Evolutionary conservation across 495 filamentous ascomycete genomes (phyloP).

Genomic region (Astrothelium subdiscretum): DNA sequence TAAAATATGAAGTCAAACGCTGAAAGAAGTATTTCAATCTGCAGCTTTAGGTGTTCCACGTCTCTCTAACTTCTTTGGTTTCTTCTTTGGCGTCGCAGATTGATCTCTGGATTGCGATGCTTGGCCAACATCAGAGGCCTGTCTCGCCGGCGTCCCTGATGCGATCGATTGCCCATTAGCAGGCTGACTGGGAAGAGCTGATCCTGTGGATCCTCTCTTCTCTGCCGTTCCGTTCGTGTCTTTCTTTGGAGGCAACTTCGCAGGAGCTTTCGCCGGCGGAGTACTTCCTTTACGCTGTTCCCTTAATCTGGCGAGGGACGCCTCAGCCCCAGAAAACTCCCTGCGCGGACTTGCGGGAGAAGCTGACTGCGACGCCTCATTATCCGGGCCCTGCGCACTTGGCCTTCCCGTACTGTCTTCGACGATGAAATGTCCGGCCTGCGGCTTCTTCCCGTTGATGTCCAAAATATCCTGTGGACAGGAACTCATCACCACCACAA

Average conservation of each 20-base stretch:
- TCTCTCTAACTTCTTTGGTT: neutral
- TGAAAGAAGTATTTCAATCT: neutral
- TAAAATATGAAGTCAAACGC: neutral
- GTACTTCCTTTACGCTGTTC: neutral
- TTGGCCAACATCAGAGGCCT: neutral
- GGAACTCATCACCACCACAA: slow-evolving; percentile 32
- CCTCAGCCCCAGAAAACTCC: neutral
- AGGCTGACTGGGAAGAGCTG: neutral
- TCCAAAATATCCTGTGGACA: slow-evolving; percentile 29
- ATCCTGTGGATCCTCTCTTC: neutral
- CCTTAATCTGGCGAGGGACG: neutral
- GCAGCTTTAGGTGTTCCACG: neutral
- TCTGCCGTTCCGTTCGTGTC: neutral
- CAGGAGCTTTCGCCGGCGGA: neutral
- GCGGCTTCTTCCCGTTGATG: slow-evolving; percentile 26
- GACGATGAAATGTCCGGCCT: slow-evolving; percentile 28
- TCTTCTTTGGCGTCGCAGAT: neutral
- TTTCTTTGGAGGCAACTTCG: neutral
- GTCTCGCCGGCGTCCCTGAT: neutral
- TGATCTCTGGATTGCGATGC: neutral
- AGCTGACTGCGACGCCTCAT: neutral
- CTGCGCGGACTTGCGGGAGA: neutral
- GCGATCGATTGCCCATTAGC: neutral
- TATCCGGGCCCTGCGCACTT: neutral
- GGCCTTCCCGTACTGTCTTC: slow-evolving; percentile 7